These are phyloP conservation scores for Fomitopsis pinicola DNA, from an alignment of 1,284 basidiomycete species.

Conservation along the genomic window DNA sequence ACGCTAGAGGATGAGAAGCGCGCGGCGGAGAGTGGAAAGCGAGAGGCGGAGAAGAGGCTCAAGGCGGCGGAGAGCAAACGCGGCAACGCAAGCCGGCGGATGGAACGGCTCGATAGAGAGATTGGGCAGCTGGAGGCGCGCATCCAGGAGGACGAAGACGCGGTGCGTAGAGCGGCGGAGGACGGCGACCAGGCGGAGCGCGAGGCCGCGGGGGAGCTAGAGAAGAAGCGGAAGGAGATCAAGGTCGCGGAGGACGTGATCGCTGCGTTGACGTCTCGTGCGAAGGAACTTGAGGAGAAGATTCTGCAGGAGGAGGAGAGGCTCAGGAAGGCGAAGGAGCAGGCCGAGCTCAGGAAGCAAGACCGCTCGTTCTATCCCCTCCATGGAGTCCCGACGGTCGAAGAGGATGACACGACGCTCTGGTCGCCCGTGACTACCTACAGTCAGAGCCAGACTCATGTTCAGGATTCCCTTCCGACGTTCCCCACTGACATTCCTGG, in stretches of 20 bases:
- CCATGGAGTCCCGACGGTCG: conserved; percentile 23
- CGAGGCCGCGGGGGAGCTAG: conserved; percentile 46
- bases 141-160: conserved; percentile 47
- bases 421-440: conserved; percentile 20
- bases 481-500: conserved; percentile 10
- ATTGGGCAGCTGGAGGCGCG: conserved; percentile 57
- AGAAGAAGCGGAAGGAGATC: conserved; percentile 61
- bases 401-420: conserved; percentile 18
- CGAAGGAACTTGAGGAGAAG: conserved; percentile 34
- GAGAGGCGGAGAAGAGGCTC: conserved; percentile 86
- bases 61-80: conserved; percentile 64
- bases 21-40: conserved; percentile 70
- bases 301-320: conserved; percentile 47
- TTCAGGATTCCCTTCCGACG: conserved; percentile 17
- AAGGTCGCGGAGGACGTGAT: conserved; percentile 64
- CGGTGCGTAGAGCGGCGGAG: conserved; percentile 42
- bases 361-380: conserved; percentile 35
- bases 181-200: conserved; percentile 37
- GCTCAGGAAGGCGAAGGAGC: conserved; percentile 45
- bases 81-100: conserved; percentile 61
- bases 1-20: conserved; percentile 85
- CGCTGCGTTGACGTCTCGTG: conserved; percentile 30
- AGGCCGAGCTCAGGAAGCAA: conserved; percentile 43
- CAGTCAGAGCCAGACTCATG: conserved; percentile 4
- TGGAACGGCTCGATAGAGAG: conserved; percentile 66